Percentiles rank a stretch among this genome's conserved stretches.
Evolutionary conservation across 2,329 filamentous ascomycete species (phyloP).

Genomic region (Niveomyces coronatus): DNA sequence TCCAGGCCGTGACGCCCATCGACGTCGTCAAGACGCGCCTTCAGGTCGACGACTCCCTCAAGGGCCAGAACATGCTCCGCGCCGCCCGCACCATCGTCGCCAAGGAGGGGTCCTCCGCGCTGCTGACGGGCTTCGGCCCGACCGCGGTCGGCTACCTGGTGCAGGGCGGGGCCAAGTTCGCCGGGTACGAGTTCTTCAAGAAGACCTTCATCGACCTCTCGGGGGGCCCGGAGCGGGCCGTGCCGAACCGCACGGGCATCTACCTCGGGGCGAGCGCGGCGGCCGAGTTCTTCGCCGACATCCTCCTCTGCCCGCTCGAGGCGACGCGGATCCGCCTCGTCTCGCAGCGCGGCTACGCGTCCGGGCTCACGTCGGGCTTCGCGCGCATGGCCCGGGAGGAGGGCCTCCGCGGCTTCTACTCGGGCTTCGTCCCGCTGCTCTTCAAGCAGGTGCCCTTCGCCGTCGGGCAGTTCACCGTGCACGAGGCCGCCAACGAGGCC

Average conservation of each 20-base stretch:
- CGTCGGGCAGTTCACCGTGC: conserved; percentile 88
- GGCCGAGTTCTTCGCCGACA: conserved; percentile 64
- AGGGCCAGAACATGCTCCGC: conserved; percentile 73
- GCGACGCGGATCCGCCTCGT: conserved; percentile 71
- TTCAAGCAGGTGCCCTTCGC: conserved; percentile 92
- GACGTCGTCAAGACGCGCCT: conserved; percentile 83
- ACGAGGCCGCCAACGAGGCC: conserved; percentile 75
- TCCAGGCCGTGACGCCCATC: conserved; percentile 41
- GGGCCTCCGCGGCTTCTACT: conserved; percentile 76
- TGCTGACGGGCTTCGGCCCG: conserved; percentile 75
- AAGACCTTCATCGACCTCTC: conserved; percentile 67
- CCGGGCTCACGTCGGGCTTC: conserved; percentile 62
- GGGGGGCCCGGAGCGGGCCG: conserved; percentile 39
- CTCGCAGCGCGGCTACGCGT: conserved; percentile 68
- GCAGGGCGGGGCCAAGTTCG: conserved; percentile 84
- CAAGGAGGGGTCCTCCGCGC: conserved; percentile 67
- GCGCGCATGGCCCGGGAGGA: conserved; percentile 65
- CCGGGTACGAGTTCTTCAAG: conserved; percentile 92
- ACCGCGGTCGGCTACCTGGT: conserved; percentile 83
- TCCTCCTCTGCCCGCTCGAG: conserved; percentile 83
- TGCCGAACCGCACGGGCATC: conserved; percentile 40
- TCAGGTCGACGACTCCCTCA: conserved; percentile 77
- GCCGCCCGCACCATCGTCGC: conserved; percentile 69
- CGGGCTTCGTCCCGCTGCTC: conserved; percentile 76
- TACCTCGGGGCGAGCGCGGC: conserved; percentile 64